phyloP scores from a whole-genome alignment of 1,284 basidiomycete species.

The Jaminaea rosea region DNA sequence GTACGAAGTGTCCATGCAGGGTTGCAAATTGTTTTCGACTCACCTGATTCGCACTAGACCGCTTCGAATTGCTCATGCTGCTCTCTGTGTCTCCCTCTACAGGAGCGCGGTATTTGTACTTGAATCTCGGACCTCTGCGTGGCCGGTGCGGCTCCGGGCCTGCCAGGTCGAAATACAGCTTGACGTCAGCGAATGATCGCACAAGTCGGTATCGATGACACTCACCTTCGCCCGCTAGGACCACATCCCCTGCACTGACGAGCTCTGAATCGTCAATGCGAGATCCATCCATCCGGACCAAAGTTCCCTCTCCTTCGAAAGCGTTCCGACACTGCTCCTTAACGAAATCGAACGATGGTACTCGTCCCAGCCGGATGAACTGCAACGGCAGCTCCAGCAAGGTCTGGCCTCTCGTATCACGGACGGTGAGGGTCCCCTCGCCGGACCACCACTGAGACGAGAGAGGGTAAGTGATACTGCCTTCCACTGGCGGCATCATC shows the following conservation, averaged over 20 bases:
- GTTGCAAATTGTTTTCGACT: too few species aligned
- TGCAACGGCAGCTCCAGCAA: background rate
- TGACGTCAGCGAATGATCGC: too few species aligned
- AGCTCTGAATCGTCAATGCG: background rate
- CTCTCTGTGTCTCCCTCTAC: background rate
- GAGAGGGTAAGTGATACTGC: too few species aligned
- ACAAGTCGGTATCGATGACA: too few species aligned
- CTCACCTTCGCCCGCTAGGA: too few species aligned
- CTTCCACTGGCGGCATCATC: too few species aligned
- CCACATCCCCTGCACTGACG: background rate
- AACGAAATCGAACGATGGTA: background rate
- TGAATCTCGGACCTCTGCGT: conserved; percentile 4
- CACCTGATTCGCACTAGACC: conserved; percentile 2
- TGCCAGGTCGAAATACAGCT: too few species aligned
- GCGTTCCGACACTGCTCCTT: background rate
- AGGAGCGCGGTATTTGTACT: conserved; percentile 1
- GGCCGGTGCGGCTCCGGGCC: background rate
- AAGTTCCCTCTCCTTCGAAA: background rate
- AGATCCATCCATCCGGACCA: background rate
- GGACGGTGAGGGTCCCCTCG: background rate
- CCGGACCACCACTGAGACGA: too few species aligned
- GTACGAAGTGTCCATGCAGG: too few species aligned
- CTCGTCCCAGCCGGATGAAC: background rate
- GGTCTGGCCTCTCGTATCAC: background rate
- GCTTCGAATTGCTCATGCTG: conserved; percentile 7